Evolutionary conservation across 1,284 basidiomycete genomes (phyloP).

Genomic region (Moniliophthora roreri): DNA sequence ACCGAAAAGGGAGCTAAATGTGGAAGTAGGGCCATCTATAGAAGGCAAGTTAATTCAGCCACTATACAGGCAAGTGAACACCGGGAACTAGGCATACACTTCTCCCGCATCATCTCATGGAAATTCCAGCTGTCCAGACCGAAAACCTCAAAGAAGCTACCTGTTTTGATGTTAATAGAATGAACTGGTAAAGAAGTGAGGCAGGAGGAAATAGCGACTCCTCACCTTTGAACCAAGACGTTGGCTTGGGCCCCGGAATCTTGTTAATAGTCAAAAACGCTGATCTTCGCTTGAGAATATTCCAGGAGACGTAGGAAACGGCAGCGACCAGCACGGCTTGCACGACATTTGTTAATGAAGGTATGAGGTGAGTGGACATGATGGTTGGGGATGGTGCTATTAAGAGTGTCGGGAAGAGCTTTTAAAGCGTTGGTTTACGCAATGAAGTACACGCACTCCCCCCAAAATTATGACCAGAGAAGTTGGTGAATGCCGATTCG

Average conservation of each 20-base stretch:
- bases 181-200: not conserved
- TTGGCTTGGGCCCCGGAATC: constrained; percentile 30
- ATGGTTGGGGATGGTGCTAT: too few species aligned
- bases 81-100: not conserved
- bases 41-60: not conserved
- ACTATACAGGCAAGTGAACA: not conserved
- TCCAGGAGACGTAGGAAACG: not conserved
- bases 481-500: too few species aligned
- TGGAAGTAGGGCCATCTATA: constrained; percentile 6
- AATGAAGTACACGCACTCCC: too few species aligned
- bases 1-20: not conserved
- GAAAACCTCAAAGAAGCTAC: constrained; percentile 5
- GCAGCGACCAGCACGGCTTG: not conserved
- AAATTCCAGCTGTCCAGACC: constrained; percentile 6
- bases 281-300: not conserved
- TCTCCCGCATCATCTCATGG: constrained; percentile 7
- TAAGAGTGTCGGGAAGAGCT: too few species aligned
- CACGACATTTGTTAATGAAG: too few species aligned
- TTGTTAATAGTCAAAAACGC: constrained; percentile 13
- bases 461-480: too few species aligned
- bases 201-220: not conserved
- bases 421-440: too few species aligned
- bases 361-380: too few species aligned
- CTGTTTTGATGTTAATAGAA: not conserved
- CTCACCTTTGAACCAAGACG: constrained; percentile 28